These are phyloP conservation scores for Oryza meridionalis DNA, from an alignment of 176 grass and related monocot genomes.

Conservation along the genomic window DNA sequence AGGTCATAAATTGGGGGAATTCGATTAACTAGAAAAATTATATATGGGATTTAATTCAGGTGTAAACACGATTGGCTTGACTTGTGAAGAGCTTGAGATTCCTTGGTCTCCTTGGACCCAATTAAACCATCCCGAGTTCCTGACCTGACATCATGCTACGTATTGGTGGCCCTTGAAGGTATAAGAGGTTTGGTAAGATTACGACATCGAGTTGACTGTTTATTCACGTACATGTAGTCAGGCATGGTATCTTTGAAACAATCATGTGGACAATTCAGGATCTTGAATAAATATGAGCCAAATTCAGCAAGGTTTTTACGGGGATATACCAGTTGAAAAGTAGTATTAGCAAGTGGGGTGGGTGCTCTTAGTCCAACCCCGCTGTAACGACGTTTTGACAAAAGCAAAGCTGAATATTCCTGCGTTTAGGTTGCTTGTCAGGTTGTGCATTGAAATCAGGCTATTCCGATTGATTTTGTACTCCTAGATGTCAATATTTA, in stretches of 20 bases:
- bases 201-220: background rate
- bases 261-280: background rate
- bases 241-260: constrained; percentile 31
- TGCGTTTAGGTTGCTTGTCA: background rate
- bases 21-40: background rate
- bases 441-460: background rate
- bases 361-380: background rate
- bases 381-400: background rate
- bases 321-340: background rate
- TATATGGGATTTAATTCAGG: background rate
- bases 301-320: background rate
- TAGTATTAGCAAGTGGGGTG: background rate
- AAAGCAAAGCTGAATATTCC: background rate
- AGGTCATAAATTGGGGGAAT: background rate
- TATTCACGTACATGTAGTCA: background rate
- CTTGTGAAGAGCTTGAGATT: constrained; percentile 31
- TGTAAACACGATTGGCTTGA: constrained; percentile 15
- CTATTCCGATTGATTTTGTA: background rate
- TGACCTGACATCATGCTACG: constrained; percentile 1
- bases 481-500: background rate
- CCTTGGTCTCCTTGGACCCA: background rate
- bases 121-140: background rate
- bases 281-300: background rate
- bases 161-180: background rate
- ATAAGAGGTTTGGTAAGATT: constrained; percentile 15